phyloP scores from a whole-genome alignment of 1,284 basidiomycete species.

The Crucibulum cyathiforme region DNA sequence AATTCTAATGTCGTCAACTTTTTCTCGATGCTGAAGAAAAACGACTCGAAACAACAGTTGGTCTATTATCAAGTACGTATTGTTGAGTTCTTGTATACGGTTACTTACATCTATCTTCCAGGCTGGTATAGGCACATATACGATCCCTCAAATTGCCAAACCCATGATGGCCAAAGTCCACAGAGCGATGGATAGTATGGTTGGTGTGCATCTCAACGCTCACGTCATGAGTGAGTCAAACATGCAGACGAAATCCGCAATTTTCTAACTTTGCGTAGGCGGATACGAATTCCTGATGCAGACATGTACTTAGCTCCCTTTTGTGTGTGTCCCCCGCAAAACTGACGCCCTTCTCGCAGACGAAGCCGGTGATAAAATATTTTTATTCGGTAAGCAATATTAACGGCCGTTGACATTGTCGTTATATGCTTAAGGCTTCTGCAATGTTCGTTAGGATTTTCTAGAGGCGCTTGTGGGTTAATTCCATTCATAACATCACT shows the following conservation, averaged over 20 bases:
- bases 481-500: neutral
- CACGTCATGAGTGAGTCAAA: conserved; percentile 53
- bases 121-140: conserved; percentile 67
- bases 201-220: conserved; percentile 53
- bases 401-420: neutral
- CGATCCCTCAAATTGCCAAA: conserved; percentile 46
- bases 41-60: conserved; percentile 55
- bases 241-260: neutral
- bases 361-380: conserved; percentile 56
- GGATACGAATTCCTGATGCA: conserved; percentile 71
- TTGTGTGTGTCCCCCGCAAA: neutral
- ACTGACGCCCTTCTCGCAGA: conserved; percentile 13
- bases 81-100: neutral
- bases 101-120: conserved; percentile 21
- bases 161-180: conserved; percentile 38
- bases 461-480: conserved; percentile 61
- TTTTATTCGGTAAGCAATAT: conserved; percentile 43
- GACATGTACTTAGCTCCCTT: conserved; percentile 45
- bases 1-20: conserved; percentile 72
- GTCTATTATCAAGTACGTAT: conserved; percentile 65
- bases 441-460: conserved; percentile 55
- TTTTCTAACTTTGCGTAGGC: conserved; percentile 9
- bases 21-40: conserved; percentile 62
- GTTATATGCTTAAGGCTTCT: neutral
- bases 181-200: conserved; percentile 30